Conservation (phyloP, 345 rosid species). For the Heritiera littoralis region DNA sequence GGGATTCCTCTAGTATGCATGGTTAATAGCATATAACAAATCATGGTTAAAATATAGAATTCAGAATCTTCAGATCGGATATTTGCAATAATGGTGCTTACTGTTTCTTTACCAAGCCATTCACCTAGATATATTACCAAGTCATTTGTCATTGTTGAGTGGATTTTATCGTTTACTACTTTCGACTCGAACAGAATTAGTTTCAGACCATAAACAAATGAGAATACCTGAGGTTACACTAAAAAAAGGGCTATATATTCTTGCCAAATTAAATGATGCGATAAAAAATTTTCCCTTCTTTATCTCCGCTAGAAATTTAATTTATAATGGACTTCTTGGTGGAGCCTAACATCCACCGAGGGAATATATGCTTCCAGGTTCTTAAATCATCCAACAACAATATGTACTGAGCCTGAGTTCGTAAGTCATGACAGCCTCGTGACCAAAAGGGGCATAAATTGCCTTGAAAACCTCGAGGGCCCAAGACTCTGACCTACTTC, state of each 20-base stretch:
- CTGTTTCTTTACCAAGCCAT: neutral
- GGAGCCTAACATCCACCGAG: slow-evolving; percentile 4
- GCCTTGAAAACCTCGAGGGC: neutral
- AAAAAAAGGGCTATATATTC: neutral
- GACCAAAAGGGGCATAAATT: neutral
- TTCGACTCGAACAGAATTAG: too few relatives aligned
- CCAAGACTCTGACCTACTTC: neutral
- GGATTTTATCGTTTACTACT: too few relatives aligned
- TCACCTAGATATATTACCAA: neutral
- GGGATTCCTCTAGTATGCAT: too few relatives aligned
- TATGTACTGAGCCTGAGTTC: neutral
- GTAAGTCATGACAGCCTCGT: neutral
- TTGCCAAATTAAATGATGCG: neutral
- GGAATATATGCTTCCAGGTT: neutral
- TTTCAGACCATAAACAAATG: too few relatives aligned
- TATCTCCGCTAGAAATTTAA: neutral
- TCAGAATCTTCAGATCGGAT: too few relatives aligned
- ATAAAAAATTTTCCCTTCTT: neutral
- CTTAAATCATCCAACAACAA: slow-evolving; percentile 5
- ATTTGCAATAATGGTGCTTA: too few relatives aligned
- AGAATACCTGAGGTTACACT: too few relatives aligned
- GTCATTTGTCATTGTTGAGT: too few relatives aligned
- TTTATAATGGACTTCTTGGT: neutral
- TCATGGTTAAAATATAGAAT: too few relatives aligned
- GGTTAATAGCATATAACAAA: too few relatives aligned